phyloP scores from a whole-genome alignment of 768 basidiomycete genomes.

The Hericium erinaceus region DNA sequence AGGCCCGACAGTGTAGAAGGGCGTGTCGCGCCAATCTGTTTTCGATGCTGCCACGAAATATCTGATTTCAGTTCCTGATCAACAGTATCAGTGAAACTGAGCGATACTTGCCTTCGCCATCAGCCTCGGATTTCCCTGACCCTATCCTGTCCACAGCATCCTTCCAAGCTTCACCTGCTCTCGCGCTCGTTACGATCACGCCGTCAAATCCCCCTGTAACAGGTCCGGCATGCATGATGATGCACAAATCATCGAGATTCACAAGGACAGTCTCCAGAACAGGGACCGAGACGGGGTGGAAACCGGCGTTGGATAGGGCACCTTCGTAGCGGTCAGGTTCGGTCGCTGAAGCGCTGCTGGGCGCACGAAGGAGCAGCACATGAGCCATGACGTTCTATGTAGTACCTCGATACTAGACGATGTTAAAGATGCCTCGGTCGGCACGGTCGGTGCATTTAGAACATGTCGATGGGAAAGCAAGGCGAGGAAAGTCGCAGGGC shows the following conservation, averaged over 20 bases:
- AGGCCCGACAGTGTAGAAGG: conserved; percentile 76
- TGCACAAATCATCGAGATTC: conserved; percentile 35
- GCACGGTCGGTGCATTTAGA: too few relatives aligned
- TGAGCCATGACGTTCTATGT: not conserved
- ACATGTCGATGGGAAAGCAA: too few relatives aligned
- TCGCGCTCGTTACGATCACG: conserved; percentile 71
- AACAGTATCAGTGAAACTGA: not conserved
- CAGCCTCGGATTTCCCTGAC: not conserved
- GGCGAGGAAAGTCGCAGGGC: too few relatives aligned
- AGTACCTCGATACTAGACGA: too few relatives aligned
- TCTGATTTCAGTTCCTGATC: not conserved
- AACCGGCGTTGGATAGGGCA: conserved; percentile 38
- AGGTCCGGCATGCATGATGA: conserved; percentile 26
- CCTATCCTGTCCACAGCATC: conserved; percentile 26
- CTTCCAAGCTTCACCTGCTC: conserved; percentile 68
- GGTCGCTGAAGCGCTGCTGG: conserved; percentile 17
- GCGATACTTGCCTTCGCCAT: not conserved
- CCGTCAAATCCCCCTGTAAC: conserved; percentile 30
- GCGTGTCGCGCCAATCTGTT: conserved; percentile 41
- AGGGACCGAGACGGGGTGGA: conserved; percentile 49
- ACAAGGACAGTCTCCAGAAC: conserved; percentile 60
- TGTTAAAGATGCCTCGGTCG: too few relatives aligned
- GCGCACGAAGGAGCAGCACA: conserved; percentile 35
- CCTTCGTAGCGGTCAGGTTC: conserved; percentile 51
- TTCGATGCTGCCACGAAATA: not conserved